Evolutionary conservation across 495 filamentous ascomycete species (phyloP), one percentile per base, ranked within the genome.

Genomic region (Neurospora intermedia): DNA sequence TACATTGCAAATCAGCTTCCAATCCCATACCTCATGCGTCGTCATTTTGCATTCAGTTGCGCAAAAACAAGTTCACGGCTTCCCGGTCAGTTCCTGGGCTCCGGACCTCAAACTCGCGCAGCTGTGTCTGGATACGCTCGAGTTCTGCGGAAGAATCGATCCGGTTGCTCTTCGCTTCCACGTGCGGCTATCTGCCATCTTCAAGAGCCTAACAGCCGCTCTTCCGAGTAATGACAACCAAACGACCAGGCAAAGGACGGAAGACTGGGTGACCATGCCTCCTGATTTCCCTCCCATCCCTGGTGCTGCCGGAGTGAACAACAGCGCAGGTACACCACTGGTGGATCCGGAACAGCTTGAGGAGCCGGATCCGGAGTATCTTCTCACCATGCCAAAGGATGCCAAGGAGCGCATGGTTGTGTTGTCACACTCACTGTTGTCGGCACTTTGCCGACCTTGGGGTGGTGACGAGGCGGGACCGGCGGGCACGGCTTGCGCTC

Each of bases 21-120:
- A 81, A 76, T 42, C 79, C 3, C 80, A 81, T 70, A 81, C 78
- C 4, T 76, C 79, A 1, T 80, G 79, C 45, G 70, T 79, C 3
- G 73, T 80, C 11, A 74, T 82, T 40, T 54, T 80, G 11, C 79
- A 82, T 72, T 72, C 74, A 6, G 71, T 77, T 18, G 73, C 79
- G 6, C 79, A 82, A 48, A 78, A 77, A 10, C 77, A 77, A 18
- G 69, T 82, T 4, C 79, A 80, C 73, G 71, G 72, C n/a, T 71
- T 80, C 48, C 73, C 74, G 0, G 54, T 73, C 0, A 70, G 62
- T 13, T 46, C 46, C 11, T 80, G 77, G 77, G 46, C 59, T 18
- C 75, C 76, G 0, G 78, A 81, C 45, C 45, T 81, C 45, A 70
- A 78, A 38, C 73, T 73, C 0, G 78, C 76, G 5, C 74, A 74